Conservation (phyloP, 2,329 filamentous ascomycete genomes). For the Pseudogymnoascus sp. region DNA sequence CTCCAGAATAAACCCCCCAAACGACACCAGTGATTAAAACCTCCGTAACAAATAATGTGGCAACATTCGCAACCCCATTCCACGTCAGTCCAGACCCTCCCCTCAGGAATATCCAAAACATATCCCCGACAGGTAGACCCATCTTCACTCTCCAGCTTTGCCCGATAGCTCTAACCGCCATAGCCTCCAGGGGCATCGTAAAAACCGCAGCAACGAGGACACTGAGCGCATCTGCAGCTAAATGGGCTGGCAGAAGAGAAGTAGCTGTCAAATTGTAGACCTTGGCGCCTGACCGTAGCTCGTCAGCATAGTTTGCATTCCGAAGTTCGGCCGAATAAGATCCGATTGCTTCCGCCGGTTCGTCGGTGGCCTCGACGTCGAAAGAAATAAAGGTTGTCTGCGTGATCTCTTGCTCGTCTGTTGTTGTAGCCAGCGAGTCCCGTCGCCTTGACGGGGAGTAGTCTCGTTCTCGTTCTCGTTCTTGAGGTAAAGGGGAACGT, state of each 20-base stretch:
- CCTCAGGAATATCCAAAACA: background rate
- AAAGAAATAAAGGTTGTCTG: conserved; percentile 29
- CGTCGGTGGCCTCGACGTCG: conserved; percentile 27
- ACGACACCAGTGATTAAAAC: background rate
- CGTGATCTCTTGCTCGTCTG: conserved; percentile 26
- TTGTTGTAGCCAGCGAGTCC: conserved; percentile 22
- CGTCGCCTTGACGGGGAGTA: conserved; percentile 12
- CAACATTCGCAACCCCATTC: background rate
- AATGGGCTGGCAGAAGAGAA: conserved; percentile 27
- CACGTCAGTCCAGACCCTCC: background rate
- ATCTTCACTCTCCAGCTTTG: background rate
- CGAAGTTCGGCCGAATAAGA: conserved; percentile 30
- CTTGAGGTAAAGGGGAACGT: conserved; percentile 15
- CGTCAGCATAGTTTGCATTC: conserved; percentile 24
- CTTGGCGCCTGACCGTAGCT: conserved; percentile 11
- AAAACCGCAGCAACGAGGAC: conserved; percentile 24
- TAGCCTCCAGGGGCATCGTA: conserved; percentile 26
- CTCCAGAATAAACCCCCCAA: conserved; percentile 1
- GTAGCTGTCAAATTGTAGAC: conserved; percentile 27
- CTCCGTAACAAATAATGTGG: background rate
- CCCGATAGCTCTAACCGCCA: conserved; percentile 26
- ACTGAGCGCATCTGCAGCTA: conserved; percentile 26
- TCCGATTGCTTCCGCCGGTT: conserved; percentile 14
- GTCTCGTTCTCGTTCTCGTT: conserved; percentile 9
- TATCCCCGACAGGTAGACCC: background rate